Evolutionary conservation across 1,284 basidiomycete species (phyloP).

Genomic region (Pisolithus thermaeus): DNA sequence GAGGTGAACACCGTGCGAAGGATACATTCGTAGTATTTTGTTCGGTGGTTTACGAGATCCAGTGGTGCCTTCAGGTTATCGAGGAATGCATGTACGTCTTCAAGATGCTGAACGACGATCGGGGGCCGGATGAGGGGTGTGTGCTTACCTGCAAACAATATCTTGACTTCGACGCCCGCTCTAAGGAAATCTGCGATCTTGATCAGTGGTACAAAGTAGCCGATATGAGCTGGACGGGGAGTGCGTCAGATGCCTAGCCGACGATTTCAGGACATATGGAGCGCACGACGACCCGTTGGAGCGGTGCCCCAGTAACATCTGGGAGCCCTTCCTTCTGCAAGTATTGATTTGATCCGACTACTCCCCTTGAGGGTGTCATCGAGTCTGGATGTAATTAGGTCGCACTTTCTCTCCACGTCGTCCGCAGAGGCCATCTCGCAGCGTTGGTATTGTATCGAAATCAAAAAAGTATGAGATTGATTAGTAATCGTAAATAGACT

Average conservation of each 20-base stretch:
- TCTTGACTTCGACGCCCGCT: slow-evolving; percentile 87
- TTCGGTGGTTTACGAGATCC: slow-evolving; percentile 87
- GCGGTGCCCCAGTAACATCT: slow-evolving; percentile 94
- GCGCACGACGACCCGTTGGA: slow-evolving; percentile 89
- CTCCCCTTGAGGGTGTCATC: no score
- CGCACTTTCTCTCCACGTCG: slow-evolving; percentile 61
- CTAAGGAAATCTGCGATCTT: slow-evolving; percentile 97
- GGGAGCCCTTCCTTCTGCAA: slow-evolving; percentile 71
- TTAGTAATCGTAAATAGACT: no score
- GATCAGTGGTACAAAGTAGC: slow-evolving; percentile 92
- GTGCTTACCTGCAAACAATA: slow-evolving; percentile 75
- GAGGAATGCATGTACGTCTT: slow-evolving; percentile 96
- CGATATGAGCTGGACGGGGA: slow-evolving; percentile 75
- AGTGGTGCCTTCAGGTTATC: slow-evolving; percentile 97
- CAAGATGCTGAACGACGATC: neutral
- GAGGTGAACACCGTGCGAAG: slow-evolving; percentile 82
- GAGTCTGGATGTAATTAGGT: slow-evolving; percentile 82
- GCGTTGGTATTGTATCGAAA: neutral
- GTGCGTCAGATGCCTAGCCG: slow-evolving; percentile 1
- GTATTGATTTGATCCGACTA: slow-evolving; percentile 77
- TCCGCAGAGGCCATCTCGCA: slow-evolving; percentile 21
- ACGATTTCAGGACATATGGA: neutral
- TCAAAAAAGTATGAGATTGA: no score
- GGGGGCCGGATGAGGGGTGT: neutral
- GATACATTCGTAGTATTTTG: slow-evolving; percentile 86